These are phyloP conservation scores for Colletotrichum endophyticum DNA, from an alignment of 2,329 filamentous ascomycete species.

Conservation along the genomic window DNA sequence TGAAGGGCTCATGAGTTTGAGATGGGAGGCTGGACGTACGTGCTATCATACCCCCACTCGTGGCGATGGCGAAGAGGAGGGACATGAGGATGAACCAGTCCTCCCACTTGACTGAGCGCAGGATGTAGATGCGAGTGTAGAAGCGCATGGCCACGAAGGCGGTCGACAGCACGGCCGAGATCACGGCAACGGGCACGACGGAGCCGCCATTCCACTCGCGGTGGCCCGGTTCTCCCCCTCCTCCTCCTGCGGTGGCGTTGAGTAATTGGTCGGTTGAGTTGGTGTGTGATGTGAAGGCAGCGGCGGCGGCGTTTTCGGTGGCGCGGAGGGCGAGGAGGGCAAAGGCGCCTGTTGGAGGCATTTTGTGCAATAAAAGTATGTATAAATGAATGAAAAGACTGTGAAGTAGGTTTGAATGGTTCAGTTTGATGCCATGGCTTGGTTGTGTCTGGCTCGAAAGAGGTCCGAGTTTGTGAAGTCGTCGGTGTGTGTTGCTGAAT, in stretches of 20 bases:
- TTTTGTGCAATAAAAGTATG: neutral
- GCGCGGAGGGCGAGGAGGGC: neutral
- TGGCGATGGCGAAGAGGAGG: slow-evolving; percentile 25
- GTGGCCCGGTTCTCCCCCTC: neutral
- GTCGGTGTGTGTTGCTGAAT: neutral
- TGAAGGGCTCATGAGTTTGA: neutral
- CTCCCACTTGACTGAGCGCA: slow-evolving; percentile 36
- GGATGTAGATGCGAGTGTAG: slow-evolving; percentile 35
- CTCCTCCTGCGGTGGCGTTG: neutral
- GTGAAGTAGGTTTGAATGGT: neutral
- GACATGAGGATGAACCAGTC: slow-evolving; percentile 38
- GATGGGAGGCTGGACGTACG: neutral
- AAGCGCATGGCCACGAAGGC: slow-evolving; percentile 33
- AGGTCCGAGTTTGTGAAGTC: neutral
- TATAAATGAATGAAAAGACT: neutral
- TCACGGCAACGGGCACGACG: slow-evolving; percentile 20
- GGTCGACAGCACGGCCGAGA: slow-evolving; percentile 28
- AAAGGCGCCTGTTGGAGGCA: neutral
- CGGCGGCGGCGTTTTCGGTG: neutral
- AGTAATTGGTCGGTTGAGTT: neutral
- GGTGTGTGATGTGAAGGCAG: neutral
- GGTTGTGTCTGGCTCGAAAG: neutral
- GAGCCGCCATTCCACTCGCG: slow-evolving; percentile 20
- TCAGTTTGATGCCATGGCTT: slow-evolving; percentile 1
- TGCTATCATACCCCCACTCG: slow-evolving; percentile 17